Conservation (phyloP, 1,284 basidiomycete genomes). For the Irpex rosettiformis region DNA sequence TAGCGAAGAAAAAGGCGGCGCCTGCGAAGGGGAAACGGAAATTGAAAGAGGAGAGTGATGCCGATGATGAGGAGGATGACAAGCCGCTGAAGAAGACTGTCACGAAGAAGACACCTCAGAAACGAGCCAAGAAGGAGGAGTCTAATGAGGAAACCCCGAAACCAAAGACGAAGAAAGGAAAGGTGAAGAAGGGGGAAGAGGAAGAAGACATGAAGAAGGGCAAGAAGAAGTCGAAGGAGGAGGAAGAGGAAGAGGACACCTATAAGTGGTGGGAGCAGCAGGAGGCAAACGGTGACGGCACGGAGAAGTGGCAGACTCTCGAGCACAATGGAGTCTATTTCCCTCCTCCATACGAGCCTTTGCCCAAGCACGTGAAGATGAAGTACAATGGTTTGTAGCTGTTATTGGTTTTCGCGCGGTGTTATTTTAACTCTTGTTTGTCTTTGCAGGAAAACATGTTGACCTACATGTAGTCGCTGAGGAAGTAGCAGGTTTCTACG, state of each 20-base stretch:
- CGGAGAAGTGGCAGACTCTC: conserved; percentile 89
- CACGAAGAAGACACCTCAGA: conserved; percentile 28
- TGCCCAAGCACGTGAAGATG: conserved; percentile 89
- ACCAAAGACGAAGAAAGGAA: conserved; percentile 31
- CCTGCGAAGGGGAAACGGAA: conserved; percentile 46
- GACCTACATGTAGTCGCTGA: conserved; percentile 85
- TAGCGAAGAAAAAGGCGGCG: conserved; percentile 35
- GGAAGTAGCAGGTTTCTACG: conserved; percentile 98
- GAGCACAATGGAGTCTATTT: conserved; percentile 96
- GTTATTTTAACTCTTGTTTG: conserved; percentile 14
- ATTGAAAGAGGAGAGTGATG: conserved; percentile 51
- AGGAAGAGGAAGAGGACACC: conserved; percentile 62
- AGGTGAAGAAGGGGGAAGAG: conserved; percentile 32
- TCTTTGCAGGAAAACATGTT: conserved; percentile 64
- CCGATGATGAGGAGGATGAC: conserved; percentile 43
- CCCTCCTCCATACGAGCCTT: conserved; percentile 88
- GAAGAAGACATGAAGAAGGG: conserved; percentile 38
- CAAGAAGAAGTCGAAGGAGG: conserved; percentile 60
- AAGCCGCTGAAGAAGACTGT: conserved; percentile 39
- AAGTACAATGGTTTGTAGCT: conserved; percentile 81
- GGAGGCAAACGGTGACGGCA: conserved; percentile 67
- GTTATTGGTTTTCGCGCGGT: conserved; percentile 9
- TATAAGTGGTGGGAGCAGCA: conserved; percentile 84
- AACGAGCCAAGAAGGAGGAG: conserved; percentile 41
- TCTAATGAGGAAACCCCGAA: conserved; percentile 25